A percentile compares a stretch with the other conserved stretches of the same genome.
These are phyloP conservation scores for Leccinum boreale DNA, from an alignment of 768 basidiomycete species.

Conservation along the genomic window DNA sequence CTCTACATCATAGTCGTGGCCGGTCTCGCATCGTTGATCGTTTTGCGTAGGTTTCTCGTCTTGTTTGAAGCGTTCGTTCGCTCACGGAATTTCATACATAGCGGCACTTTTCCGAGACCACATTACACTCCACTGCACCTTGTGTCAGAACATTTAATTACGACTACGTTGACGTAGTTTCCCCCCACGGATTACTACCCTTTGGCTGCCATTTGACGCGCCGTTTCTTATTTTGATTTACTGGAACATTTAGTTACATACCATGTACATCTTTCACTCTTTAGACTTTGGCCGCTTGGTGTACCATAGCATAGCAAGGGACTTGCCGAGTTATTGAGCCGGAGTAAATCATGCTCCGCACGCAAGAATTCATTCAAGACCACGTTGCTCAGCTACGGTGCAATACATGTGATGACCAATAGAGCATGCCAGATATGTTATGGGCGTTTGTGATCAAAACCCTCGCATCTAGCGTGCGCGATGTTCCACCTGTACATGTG, in stretches of 20 bases:
- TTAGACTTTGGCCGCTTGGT: constrained; percentile 22
- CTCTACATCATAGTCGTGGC: constrained; percentile 78
- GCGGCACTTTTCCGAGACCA: constrained; percentile 79
- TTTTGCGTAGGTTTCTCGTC: constrained; percentile 59
- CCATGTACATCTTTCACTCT: constrained; percentile 20
- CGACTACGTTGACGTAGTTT: constrained; percentile 21
- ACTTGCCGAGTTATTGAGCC: constrained; percentile 13
- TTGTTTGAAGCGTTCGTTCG: background rate
- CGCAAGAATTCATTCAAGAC: background rate
- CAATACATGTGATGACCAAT: background rate
- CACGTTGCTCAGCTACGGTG: background rate
- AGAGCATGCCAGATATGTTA: background rate
- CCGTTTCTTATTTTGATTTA: constrained; percentile 13
- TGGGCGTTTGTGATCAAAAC: background rate
- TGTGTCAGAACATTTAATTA: constrained; percentile 82
- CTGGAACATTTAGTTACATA: constrained; percentile 20
- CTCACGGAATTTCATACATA: constrained; percentile 31
- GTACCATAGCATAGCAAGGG: constrained; percentile 29
- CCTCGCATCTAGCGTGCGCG: background rate
- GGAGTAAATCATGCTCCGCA: background rate
- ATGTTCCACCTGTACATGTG: background rate
- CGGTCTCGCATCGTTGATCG: constrained; percentile 75
- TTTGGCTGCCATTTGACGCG: background rate
- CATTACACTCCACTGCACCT: constrained; percentile 73
- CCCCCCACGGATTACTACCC: constrained; percentile 10